Percentiles rank a stretch among this genome's conserved stretches.
Conservation (phyloP, 2,329 filamentous ascomycete genomes). For the Neocucurbitaria cava region DNA sequence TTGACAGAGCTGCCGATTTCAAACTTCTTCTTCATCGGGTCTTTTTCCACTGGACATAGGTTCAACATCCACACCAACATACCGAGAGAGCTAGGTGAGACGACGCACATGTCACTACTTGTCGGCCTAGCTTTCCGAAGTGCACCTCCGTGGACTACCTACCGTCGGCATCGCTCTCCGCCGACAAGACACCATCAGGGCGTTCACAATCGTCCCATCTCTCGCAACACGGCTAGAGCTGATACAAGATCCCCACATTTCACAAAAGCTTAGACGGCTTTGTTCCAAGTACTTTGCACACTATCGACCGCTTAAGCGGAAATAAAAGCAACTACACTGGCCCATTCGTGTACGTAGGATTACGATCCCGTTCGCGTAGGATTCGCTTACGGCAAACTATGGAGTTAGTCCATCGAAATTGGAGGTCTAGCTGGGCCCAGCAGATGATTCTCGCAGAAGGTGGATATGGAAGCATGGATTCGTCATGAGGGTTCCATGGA, state of each 20-base stretch:
- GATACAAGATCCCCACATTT: neutral
- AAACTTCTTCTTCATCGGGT: neutral
- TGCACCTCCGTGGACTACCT: neutral
- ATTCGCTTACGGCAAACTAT: slow-evolving; percentile 4
- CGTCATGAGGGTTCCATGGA: slow-evolving; percentile 3
- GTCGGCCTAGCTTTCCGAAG: neutral
- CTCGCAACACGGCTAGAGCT: neutral
- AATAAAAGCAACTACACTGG: slow-evolving; percentile 14
- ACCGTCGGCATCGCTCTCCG: neutral
- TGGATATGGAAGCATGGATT: slow-evolving; percentile 14
- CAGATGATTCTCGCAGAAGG: neutral
- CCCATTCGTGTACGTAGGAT: slow-evolving; percentile 9
- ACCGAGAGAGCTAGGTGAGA: neutral
- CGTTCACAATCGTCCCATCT: neutral
- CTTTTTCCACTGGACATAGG: neutral
- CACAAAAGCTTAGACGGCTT: neutral
- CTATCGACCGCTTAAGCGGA: slow-evolving; percentile 8
- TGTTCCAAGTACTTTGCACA: neutral
- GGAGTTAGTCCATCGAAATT: slow-evolving; percentile 6
- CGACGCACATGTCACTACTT: neutral
- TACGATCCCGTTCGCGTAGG: slow-evolving; percentile 9
- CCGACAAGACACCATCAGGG: neutral
- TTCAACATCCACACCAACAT: neutral
- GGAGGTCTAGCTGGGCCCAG: slow-evolving; percentile 3
- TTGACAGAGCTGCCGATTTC: slow-evolving; percentile 8